These are phyloP conservation scores for Trichosanthes truncata DNA, from an alignment of 306 rosid genomes.

Conservation along the genomic window DNA sequence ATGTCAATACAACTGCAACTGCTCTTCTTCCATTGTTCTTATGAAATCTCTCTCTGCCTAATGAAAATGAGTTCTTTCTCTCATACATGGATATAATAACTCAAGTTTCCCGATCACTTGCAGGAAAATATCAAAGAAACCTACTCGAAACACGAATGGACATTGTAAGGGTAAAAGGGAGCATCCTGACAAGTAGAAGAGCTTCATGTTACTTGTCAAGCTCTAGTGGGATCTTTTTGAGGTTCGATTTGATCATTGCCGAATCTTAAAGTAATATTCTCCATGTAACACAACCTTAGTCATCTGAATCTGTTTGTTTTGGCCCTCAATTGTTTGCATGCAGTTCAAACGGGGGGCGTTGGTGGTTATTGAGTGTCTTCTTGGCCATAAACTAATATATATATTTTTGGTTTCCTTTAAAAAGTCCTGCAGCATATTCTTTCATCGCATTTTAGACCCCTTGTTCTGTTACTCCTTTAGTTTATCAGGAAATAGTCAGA, in stretches of 20 bases:
- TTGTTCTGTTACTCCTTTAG: background rate
- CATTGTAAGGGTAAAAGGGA: constrained; percentile 80
- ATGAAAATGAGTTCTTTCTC: background rate
- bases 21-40: background rate
- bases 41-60: background rate
- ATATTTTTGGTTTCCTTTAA: background rate
- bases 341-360: background rate
- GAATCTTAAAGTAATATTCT: background rate
- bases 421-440: background rate
- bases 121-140: constrained; percentile 57
- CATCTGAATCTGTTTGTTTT: constrained; percentile 5
- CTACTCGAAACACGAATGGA: constrained; percentile 34
- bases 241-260: background rate
- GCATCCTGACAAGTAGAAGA: constrained; percentile 60
- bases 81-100: background rate
- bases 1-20: background rate
- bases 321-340: background rate
- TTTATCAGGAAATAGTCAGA: background rate
- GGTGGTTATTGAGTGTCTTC: background rate
- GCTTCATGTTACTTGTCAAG: constrained; percentile 3
- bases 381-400: background rate
- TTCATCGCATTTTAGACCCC: background rate
- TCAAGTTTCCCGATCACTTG: constrained; percentile 7
- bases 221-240: constrained; percentile 6
- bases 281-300: background rate